Conservation (phyloP, 441 rosid genomes). For the Arabidopsis hybrid region DNA sequence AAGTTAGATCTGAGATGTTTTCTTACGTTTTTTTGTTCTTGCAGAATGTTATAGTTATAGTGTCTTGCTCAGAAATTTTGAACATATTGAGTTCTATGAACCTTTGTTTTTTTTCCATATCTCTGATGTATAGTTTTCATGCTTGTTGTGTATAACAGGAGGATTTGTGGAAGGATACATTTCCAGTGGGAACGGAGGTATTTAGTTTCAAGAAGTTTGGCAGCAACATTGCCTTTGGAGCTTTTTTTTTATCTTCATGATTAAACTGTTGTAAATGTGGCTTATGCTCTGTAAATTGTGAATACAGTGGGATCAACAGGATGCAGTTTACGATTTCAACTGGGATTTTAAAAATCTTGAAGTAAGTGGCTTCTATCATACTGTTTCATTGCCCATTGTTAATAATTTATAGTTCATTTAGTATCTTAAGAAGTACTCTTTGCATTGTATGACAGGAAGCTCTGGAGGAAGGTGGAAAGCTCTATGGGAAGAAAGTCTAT, state of each 20-base stretch:
- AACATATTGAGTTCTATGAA: not conserved
- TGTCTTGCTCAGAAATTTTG: not conserved
- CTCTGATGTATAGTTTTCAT: not conserved
- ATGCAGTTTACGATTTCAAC: slow-evolving; percentile 63
- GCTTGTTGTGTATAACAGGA: slow-evolving; percentile 55
- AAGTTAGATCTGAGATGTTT: not conserved
- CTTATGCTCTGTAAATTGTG: slow-evolving; percentile 30
- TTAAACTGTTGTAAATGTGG: slow-evolving; percentile 4
- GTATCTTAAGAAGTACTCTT: not conserved
- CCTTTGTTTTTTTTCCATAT: not conserved
- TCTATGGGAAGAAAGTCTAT: slow-evolving; percentile 74
- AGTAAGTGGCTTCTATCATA: slow-evolving; percentile 52
- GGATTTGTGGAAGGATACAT: slow-evolving; percentile 83
- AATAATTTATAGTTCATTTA: slow-evolving; percentile 1
- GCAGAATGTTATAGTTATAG: not conserved
- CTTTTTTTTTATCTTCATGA: not conserved
- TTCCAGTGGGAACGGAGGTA: slow-evolving; percentile 97
- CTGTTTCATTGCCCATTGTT: slow-evolving; percentile 2
- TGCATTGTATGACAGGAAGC: slow-evolving; percentile 62
- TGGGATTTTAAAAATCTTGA: slow-evolving; percentile 90
- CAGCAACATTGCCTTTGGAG: slow-evolving; percentile 26
- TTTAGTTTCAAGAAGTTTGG: slow-evolving; percentile 21
- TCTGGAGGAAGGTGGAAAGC: slow-evolving; percentile 86
- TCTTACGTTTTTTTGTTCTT: not conserved
- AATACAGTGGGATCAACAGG: slow-evolving; percentile 82